Evolutionary conservation across 2,329 filamentous ascomycete genomes (phyloP).

Genomic region (Colletotrichum viniferum): DNA sequence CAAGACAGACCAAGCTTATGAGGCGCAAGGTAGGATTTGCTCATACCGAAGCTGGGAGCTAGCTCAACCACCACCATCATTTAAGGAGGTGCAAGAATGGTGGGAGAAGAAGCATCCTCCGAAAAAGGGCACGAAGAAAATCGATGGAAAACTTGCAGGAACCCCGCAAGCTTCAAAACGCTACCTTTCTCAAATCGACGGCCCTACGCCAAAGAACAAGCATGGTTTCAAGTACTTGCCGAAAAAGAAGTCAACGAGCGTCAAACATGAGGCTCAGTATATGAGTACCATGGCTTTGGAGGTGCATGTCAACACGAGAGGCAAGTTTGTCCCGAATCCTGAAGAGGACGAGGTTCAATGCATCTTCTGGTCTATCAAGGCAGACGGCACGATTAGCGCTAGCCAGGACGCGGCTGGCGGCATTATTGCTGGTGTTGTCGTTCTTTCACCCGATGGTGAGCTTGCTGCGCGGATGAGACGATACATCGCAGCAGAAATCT

Average conservation of each 20-base stretch:
- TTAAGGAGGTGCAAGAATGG: conserved; percentile 74
- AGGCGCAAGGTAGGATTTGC: conserved; percentile 55
- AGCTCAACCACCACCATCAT: conserved; percentile 70
- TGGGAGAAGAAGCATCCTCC: conserved; percentile 43
- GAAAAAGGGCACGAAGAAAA: conserved; percentile 21
- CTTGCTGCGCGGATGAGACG: conserved; percentile 66
- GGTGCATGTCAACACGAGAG: conserved; percentile 87
- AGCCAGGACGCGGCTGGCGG: conserved; percentile 47
- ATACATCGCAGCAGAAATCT: conserved; percentile 66
- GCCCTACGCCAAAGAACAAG: conserved; percentile 80
- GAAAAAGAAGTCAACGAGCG: conserved; percentile 73
- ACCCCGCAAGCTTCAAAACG: conserved; percentile 27
- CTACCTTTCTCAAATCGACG: conserved; percentile 83
- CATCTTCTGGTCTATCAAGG: conserved; percentile 89
- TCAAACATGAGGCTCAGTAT: conserved; percentile 85
- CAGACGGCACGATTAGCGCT: conserved; percentile 66
- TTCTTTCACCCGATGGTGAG: conserved; percentile 66
- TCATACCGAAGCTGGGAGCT: conserved; percentile 79
- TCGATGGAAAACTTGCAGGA: conserved; percentile 19
- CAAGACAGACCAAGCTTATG: conserved; percentile 54
- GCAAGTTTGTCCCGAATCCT: conserved; percentile 82
- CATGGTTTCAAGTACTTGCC: conserved; percentile 88
- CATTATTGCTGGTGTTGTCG: conserved; percentile 72
- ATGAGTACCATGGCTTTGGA: conserved; percentile 98
- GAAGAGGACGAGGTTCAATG: conserved; percentile 87